Evolutionary conservation across 164 flowering plant species (phyloP), one percentile per base, ranked within the genome.

Genomic region (Stephania japonica): DNA sequence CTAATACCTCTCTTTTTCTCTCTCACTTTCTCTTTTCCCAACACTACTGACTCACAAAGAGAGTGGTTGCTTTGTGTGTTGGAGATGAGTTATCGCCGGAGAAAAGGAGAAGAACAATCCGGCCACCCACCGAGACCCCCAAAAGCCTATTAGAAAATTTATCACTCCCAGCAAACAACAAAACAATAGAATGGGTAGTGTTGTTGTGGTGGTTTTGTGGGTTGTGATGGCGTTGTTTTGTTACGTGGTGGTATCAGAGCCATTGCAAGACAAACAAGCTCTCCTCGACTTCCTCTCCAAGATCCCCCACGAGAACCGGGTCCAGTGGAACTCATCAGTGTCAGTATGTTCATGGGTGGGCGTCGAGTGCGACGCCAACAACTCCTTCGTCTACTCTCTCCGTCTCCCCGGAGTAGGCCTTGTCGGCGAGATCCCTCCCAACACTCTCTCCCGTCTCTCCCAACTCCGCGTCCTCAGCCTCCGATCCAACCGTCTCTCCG

Each of bases 321-420:
- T 89, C 53, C 81, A 79, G 71, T 95, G 98, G 99, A 88, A 87
- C 82, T 19, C 81, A 6, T 82, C 90, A 9, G 81, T 26, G 44
- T 86, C 96, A 0, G 87, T 83, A 23, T 93, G 99, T 83, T 72
- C 72, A 74, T 95, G 99, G 99, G 83, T 85, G 61, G 99, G 99
- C 0, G 86, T 95, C 72, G 62, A 7, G 26, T 95, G 99, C 78
- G 89, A 86, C 77, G 7, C 78, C 1, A 79, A 68, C 43, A 68
- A 61, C 5, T 79, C 87, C 21, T 79, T 32, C 70, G 90, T 91
- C 27, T 68, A 27, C 77, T 47, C 75, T 16, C 86, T 94, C 62
- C 91, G 94, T 3, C 88, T 95, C 5, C 99, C 99, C 1, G 99
- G 90, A 1, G 86, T 81, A 14, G 97, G 91, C 21, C 86, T 95